Evolutionary conservation across 176 grass and related monocot species (phyloP), one percentile per base, ranked within the genome.

Genomic region (Oryza australiensis): DNA sequence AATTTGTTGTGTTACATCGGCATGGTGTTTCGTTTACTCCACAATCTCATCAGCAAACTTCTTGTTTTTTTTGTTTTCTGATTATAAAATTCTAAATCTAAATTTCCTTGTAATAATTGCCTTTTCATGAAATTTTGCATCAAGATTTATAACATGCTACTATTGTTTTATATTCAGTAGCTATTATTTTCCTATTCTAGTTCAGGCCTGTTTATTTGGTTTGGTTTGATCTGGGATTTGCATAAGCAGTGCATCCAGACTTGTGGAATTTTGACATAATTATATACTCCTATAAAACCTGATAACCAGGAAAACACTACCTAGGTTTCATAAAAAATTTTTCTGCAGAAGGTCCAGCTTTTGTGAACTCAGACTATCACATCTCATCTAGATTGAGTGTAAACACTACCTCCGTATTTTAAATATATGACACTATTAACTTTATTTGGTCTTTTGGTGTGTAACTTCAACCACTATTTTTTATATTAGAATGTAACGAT

Each of bases 311-410:
- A 73, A 73, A 4, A 35, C 15, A 24, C 5, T n/a, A 46, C 12
- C 0, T 28, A 11, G 32, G 5, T 81, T 81, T 22, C 35, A 28
- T 57, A 60, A 57, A n/a, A n/a, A n/a, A n/a, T 51, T 37, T 16
- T 74, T n/a, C n/a, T 75, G 60, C 14, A 66, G 41, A 83, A 53
- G 60, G 14, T 83, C 73, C 14, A 73, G 41, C 27, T 34, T 49
- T 35, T 15, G 38, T 73, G 26, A 23, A 46, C 5, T 45, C 9
- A 64, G 28, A 29, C 45, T 46, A 29, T 65, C 37, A 26, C 62
- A 32, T 66, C n/a, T 46, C 24, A 9, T 66, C 63, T 66, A 15
- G 62, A 26, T 15, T 63, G 28, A 48, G 0, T 66, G 59, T 49
- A 63, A 72, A 73, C 72, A 32, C 30, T 32, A 2, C 30, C 30